Percentiles rank a stretch among this genome's conserved stretches.
These are phyloP conservation scores for Phylloboletellus chloephorus DNA, from an alignment of 1,284 basidiomycete species.

Conservation along the genomic window DNA sequence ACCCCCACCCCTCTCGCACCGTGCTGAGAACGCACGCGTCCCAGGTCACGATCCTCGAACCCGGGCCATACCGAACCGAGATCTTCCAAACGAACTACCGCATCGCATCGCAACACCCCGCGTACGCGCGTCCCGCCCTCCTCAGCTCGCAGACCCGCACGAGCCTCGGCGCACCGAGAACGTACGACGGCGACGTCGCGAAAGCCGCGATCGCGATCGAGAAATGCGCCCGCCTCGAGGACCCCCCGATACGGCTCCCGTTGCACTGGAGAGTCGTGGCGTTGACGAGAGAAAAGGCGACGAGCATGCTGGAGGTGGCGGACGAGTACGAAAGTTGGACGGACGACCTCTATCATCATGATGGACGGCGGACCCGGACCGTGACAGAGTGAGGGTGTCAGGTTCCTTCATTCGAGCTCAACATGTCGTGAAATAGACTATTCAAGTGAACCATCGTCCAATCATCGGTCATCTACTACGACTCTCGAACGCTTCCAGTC, in stretches of 20 bases:
- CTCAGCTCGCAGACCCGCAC: neutral
- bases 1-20: too few relatives aligned
- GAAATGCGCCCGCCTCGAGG: neutral
- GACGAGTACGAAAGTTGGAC: conserved; percentile 10
- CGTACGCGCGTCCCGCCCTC: conserved; percentile 7
- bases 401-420: too few relatives aligned
- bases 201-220: conserved; percentile 1
- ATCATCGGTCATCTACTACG: too few relatives aligned
- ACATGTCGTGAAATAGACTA: too few relatives aligned
- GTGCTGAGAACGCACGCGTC: too few relatives aligned
- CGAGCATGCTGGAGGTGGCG: conserved; percentile 2
- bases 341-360: conserved; percentile 5
- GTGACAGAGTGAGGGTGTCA: too few relatives aligned
- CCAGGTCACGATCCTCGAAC: conserved; percentile 14
- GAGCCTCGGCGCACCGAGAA: too few relatives aligned
- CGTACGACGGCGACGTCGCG: conserved; percentile 1
- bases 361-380: too few relatives aligned
- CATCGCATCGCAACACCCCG: neutral
- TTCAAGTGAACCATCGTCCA: too few relatives aligned
- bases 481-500: too few relatives aligned
- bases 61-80: conserved; percentile 9
- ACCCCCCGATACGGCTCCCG: conserved; percentile 4
- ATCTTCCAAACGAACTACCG: neutral
- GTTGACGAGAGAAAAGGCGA: conserved; percentile 1
- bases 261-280: conserved; percentile 4